phyloP scores from a whole-genome alignment of 2,329 filamentous ascomycete species.

The Trichoderma breve region DNA sequence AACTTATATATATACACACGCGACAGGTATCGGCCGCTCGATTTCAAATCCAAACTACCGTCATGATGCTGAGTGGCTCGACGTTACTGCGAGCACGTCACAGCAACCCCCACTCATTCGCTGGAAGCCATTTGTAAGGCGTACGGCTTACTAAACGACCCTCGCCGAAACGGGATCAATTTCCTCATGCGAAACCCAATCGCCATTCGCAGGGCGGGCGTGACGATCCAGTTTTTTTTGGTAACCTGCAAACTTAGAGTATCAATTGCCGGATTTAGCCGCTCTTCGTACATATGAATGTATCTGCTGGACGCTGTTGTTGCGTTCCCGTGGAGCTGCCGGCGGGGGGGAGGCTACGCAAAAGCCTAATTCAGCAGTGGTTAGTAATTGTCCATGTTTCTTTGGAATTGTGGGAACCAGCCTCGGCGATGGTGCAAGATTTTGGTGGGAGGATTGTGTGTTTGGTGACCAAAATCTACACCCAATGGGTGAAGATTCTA shows the following conservation, averaged over 20 bases:
- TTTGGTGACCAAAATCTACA: background rate
- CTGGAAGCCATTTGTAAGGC: conserved; percentile 16
- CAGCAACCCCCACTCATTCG: conserved; percentile 10
- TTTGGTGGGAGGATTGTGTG: background rate
- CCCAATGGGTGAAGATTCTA: no score
- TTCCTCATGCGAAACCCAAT: background rate
- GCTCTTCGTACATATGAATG: background rate
- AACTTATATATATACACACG: background rate
- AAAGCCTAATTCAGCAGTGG: background rate
- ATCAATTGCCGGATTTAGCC: background rate
- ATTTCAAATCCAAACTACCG: background rate
- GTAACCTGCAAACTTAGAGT: background rate
- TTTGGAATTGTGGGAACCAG: background rate
- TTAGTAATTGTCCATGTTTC: background rate
- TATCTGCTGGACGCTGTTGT: background rate
- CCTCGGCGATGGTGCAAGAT: background rate
- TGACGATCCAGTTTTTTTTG: background rate
- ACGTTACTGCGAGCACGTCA: conserved; percentile 9
- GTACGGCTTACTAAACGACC: background rate
- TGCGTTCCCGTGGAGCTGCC: background rate
- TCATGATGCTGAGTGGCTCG: background rate
- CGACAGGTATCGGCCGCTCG: background rate
- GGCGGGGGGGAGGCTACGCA: background rate
- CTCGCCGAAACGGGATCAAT: background rate
- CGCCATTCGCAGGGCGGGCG: no score